These are phyloP conservation scores for Hydrangea macrophylla DNA, from an alignment of 148 eudicot species.

Conservation along the genomic window DNA sequence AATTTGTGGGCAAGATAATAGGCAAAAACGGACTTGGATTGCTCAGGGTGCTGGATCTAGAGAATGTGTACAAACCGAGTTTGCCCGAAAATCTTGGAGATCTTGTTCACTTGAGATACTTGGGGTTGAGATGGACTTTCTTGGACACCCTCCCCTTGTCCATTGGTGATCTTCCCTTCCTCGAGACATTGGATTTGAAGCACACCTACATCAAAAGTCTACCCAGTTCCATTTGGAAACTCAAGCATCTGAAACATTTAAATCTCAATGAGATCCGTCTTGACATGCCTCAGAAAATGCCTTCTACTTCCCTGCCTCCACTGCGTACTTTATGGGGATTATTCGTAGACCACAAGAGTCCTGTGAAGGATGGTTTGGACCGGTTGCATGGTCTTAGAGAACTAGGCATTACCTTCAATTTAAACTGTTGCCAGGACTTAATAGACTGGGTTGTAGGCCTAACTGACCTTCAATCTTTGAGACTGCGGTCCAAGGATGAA, in stretches of 20 bases:
- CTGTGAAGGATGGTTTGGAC: too few species aligned
- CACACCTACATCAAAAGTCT: constrained; percentile 34
- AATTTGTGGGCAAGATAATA: too few species aligned
- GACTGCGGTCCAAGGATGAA: constrained; percentile 37
- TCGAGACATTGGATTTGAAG: too few species aligned
- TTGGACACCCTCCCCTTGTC: constrained; percentile 43
- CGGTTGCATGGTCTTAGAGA: constrained; percentile 28
- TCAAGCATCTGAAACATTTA: constrained; percentile 33
- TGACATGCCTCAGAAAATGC: constrained; percentile 17
- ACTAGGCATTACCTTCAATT: constrained; percentile 38
- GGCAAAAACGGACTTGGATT: constrained; percentile 25
- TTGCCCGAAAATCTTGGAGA: constrained; percentile 41
- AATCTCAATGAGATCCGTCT: constrained; percentile 35
- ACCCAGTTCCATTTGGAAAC: constrained; percentile 45
- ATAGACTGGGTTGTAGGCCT: constrained; percentile 26
- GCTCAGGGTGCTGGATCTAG: constrained; percentile 52
- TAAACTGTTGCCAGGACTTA: too few species aligned
- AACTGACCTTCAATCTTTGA: constrained; percentile 25
- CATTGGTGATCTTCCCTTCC: constrained; percentile 34
- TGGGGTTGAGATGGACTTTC: constrained; percentile 53
- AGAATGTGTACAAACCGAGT: too few species aligned
- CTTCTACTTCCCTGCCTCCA: constrained; percentile 1
- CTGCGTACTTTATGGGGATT: constrained; percentile 47
- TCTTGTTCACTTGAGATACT: constrained; percentile 38
- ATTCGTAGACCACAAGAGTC: constrained; percentile 24